phyloP scores from a whole-genome alignment of 257 asterid genomes.

The Thymus quinquecostatus region DNA sequence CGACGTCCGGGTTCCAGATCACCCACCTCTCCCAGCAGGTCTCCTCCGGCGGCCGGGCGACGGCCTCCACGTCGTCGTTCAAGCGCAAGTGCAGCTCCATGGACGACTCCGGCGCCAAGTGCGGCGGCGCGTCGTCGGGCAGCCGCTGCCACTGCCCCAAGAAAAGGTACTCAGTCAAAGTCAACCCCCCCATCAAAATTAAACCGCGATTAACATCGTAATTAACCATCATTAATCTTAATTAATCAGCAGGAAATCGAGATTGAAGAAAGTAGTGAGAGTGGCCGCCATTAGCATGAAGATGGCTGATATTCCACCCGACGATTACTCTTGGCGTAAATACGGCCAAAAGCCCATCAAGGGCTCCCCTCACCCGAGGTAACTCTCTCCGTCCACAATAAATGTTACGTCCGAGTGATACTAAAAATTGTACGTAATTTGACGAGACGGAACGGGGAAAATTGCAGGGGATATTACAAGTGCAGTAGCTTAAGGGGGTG shows the following conservation, averaged over 20 bases:
- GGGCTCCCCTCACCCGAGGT: conserved; percentile 85
- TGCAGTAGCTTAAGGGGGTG: conserved; percentile 75
- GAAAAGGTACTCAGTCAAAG: conserved; percentile 49
- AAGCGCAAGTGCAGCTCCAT: conserved; percentile 73
- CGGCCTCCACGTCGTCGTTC: conserved; percentile 56
- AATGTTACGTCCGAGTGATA: too few species aligned
- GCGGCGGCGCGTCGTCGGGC: conserved; percentile 61
- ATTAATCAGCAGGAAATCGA: conserved; percentile 50
- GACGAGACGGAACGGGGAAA: not conserved
- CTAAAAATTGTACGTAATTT: too few species aligned
- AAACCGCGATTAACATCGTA: not conserved
- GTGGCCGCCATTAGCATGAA: conserved; percentile 74
- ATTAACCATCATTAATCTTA: not conserved
- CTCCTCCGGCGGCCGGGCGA: conserved; percentile 69
- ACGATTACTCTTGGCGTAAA: conserved; percentile 82
- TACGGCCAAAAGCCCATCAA: conserved; percentile 87
- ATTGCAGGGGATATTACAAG: conserved; percentile 74
- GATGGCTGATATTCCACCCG: conserved; percentile 85
- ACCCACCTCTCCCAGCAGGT: conserved; percentile 70
- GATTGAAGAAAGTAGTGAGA: conserved; percentile 54
- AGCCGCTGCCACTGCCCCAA: conserved; percentile 79
- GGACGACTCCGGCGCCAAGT: conserved; percentile 49
- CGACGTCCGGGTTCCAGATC: conserved; percentile 76
- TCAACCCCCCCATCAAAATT: conserved; percentile 3
- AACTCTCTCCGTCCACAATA: not conserved